phyloP scores from a whole-genome alignment of 495 filamentous ascomycete species.

The Umbilicaria muhlenbergii region DNA sequence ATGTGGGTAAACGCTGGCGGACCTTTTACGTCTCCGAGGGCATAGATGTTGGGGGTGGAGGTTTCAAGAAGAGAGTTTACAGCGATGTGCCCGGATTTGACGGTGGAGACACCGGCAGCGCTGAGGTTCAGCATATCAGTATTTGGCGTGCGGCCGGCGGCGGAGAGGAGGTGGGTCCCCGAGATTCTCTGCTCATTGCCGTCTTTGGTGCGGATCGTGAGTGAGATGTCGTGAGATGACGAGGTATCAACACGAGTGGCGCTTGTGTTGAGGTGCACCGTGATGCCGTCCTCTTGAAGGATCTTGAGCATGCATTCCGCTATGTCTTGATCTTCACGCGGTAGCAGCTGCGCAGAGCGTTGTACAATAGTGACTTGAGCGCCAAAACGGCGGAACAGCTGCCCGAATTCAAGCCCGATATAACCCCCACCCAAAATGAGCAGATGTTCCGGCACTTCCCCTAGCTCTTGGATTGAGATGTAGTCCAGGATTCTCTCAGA shows the following conservation, averaged over 20 bases:
- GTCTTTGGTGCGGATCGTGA: constrained; percentile 5
- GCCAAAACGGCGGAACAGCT: constrained; percentile 31
- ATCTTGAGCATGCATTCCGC: constrained; percentile 20
- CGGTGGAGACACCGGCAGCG: constrained; percentile 19
- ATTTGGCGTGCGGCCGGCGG: constrained; percentile 31
- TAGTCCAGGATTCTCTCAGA: constrained; percentile 25
- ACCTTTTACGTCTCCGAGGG: constrained; percentile 34
- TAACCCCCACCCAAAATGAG: constrained; percentile 34
- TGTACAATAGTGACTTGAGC: constrained; percentile 30
- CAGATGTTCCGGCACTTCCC: constrained; percentile 28
- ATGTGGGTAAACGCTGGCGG: constrained; percentile 39
- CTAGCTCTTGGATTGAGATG: constrained; percentile 29
- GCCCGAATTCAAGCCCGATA: constrained; percentile 35
- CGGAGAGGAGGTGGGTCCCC: constrained; percentile 30
- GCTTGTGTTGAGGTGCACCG: constrained; percentile 18
- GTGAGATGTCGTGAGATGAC: constrained; percentile 1
- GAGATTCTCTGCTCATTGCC: constrained; percentile 10
- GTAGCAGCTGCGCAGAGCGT: constrained; percentile 23
- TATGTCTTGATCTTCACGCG: constrained; percentile 27
- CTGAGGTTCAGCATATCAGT: constrained; percentile 21
- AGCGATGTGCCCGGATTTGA: constrained; percentile 23
- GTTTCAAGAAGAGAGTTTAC: constrained; percentile 26
- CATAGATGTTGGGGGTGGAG: constrained; percentile 23
- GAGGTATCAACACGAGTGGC: constrained; percentile 5
- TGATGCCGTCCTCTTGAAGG: constrained; percentile 24